phyloP scores from a whole-genome alignment of 202 grass and related monocot genomes.

The Carex arenaria region DNA sequence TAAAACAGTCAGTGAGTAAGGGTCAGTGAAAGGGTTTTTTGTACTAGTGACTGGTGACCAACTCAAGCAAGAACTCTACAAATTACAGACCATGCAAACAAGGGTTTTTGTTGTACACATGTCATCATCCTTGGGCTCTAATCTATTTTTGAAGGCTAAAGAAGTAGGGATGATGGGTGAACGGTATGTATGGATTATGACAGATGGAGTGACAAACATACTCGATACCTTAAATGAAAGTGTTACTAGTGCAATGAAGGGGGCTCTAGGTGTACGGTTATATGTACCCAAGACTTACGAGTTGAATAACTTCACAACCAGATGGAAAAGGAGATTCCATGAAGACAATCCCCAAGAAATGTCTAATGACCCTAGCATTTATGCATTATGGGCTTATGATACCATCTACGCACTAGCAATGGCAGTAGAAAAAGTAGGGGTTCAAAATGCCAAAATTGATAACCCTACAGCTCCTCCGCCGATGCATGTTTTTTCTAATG shows the following conservation, averaged over 20 bases:
- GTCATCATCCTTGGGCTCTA: constrained; percentile 9
- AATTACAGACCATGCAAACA: constrained; percentile 44
- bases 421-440: constrained; percentile 33
- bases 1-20: too few relatives aligned
- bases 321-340: constrained; percentile 33
- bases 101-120: constrained; percentile 50
- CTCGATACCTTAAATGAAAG: constrained; percentile 14
- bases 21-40: too few relatives aligned
- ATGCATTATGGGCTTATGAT: too few relatives aligned
- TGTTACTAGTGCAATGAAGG: constrained; percentile 27
- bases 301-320: constrained; percentile 20
- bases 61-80: constrained; percentile 41
- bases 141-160: constrained; percentile 31
- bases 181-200: constrained; percentile 36
- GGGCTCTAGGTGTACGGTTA: constrained; percentile 29
- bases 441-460: background rate
- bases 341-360: background rate
- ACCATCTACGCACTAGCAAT: constrained; percentile 12
- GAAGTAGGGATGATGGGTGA: constrained; percentile 4
- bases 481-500: background rate
- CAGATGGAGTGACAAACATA: constrained; percentile 21
- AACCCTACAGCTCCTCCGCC: too few relatives aligned
- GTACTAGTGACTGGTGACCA: background rate
- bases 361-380: too few relatives aligned
- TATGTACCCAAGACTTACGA: constrained; percentile 33